Conservation (phyloP, 108 stramenopile species). For the Nannochloropsis granulata region DNA sequence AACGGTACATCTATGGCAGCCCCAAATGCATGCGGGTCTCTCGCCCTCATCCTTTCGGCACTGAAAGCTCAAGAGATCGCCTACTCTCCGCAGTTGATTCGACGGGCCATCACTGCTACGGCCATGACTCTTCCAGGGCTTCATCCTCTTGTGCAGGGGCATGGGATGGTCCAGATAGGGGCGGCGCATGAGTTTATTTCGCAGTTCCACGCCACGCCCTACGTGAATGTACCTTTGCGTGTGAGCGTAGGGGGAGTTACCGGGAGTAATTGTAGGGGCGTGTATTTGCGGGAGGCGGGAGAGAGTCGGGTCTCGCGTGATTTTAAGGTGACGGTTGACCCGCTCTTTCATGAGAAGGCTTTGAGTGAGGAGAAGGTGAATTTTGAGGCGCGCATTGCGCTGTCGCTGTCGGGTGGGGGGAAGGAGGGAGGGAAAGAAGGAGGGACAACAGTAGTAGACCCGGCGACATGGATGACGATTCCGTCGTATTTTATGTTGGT, state of each 20-base stretch:
- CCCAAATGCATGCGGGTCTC: slow-evolving; percentile 62
- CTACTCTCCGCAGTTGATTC: slow-evolving; percentile 44
- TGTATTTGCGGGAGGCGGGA: background rate
- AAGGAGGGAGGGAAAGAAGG: slow-evolving; percentile 5
- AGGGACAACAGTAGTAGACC: slow-evolving; percentile 33
- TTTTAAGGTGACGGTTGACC: slow-evolving; percentile 23
- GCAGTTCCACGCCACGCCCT: background rate
- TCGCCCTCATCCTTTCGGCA: slow-evolving; percentile 59
- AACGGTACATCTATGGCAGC: slow-evolving; percentile 60
- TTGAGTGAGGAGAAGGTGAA: slow-evolving; percentile 35
- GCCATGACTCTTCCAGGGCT: slow-evolving; percentile 41
- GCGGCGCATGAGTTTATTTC: slow-evolving; percentile 40
- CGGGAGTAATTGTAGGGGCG: background rate
- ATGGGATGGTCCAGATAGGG: slow-evolving; percentile 54
- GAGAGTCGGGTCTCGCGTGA: background rate
- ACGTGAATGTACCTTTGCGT: slow-evolving; percentile 1
- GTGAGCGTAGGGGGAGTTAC: background rate
- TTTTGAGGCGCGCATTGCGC: slow-evolving; percentile 30
- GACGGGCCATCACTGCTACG: slow-evolving; percentile 55
- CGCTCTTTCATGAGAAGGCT: slow-evolving; percentile 32
- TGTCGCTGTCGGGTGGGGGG: background rate
- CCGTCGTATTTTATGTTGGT: slow-evolving; percentile 2
- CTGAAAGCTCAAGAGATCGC: slow-evolving; percentile 41
- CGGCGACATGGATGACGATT: slow-evolving; percentile 44
- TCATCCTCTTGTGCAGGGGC: slow-evolving; percentile 43